These are phyloP conservation scores for Moesziomyces antarcticus DNA, from an alignment of 1,284 basidiomycete species.

Conservation along the genomic window DNA sequence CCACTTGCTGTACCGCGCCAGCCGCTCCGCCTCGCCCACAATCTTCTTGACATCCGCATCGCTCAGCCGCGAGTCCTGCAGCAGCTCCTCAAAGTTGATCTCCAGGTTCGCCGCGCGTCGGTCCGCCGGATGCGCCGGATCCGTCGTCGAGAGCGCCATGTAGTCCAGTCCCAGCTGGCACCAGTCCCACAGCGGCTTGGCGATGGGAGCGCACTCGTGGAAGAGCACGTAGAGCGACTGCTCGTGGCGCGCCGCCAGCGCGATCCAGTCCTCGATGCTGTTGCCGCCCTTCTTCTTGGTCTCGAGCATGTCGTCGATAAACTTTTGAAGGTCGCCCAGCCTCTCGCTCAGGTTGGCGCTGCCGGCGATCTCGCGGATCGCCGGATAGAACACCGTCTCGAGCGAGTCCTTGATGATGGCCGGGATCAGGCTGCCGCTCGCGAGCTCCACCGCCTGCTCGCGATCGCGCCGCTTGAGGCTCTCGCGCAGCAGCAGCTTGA, in stretches of 20 bases:
- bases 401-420: constrained; percentile 64
- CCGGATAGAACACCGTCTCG: constrained; percentile 60
- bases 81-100: constrained; percentile 64
- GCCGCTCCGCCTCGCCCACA: constrained; percentile 53
- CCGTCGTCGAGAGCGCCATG: constrained; percentile 64
- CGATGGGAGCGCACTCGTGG: constrained; percentile 62
- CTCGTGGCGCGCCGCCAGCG: constrained; percentile 61
- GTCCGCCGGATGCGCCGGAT: constrained; percentile 61
- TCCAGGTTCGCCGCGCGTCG: constrained; percentile 59
- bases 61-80: constrained; percentile 60
- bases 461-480: constrained; percentile 61
- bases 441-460: constrained; percentile 57
- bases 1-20: constrained; percentile 59
- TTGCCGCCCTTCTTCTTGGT: constrained; percentile 51
- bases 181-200: constrained; percentile 60
- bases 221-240: constrained; percentile 62
- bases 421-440: constrained; percentile 57
- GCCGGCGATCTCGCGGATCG: constrained; percentile 52
- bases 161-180: constrained; percentile 60
- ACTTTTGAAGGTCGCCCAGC: constrained; percentile 62
- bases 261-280: constrained; percentile 61
- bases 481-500: constrained; percentile 63
- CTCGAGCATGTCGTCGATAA: constrained; percentile 63
- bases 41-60: constrained; percentile 58
- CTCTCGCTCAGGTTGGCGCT: constrained; percentile 56